A percentile compares a stretch with the other conserved stretches of the same genome.
phyloP scores from a whole-genome alignment of 2,329 filamentous ascomycete species.

The Rutstroemia sydowiana region DNA sequence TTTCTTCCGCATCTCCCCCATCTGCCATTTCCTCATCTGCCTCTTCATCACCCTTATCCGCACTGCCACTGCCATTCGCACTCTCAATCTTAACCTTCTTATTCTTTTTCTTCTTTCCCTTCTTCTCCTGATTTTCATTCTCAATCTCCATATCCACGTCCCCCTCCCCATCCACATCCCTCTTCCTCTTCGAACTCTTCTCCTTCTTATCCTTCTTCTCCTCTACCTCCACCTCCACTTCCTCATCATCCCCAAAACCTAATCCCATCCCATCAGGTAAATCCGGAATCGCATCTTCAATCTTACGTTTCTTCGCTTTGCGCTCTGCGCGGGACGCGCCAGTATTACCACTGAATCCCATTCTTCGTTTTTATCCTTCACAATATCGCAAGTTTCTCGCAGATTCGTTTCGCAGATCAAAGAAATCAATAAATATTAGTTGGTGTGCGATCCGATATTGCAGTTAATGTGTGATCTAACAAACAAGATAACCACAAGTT shows the following conservation, averaged over 20 bases:
- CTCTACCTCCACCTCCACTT: too few species aligned
- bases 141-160: constrained; percentile 12
- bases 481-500: too few species aligned
- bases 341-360: constrained; percentile 21
- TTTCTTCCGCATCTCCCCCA: too few species aligned
- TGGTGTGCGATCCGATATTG: too few species aligned
- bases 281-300: constrained; percentile 30
- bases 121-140: not conserved
- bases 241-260: constrained; percentile 10
- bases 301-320: constrained; percentile 30
- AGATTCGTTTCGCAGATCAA: too few species aligned
- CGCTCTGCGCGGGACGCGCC: constrained; percentile 27
- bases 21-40: constrained; percentile 10
- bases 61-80: not conserved
- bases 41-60: constrained; percentile 1
- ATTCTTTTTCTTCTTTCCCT: constrained; percentile 1
- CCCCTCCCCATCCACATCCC: not conserved
- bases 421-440: too few species aligned
- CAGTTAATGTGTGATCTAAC: too few species aligned
- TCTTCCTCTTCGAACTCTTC: constrained; percentile 12
- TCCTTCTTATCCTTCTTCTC: too few species aligned
- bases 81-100: not conserved
- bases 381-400: too few species aligned
- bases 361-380: too few species aligned
- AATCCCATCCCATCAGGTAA: constrained; percentile 25